Evolutionary conservation across 2,329 filamentous ascomycete genomes (phyloP), one percentile per base, ranked within the genome.

Genomic region (Pestalotiopsis sp.): DNA sequence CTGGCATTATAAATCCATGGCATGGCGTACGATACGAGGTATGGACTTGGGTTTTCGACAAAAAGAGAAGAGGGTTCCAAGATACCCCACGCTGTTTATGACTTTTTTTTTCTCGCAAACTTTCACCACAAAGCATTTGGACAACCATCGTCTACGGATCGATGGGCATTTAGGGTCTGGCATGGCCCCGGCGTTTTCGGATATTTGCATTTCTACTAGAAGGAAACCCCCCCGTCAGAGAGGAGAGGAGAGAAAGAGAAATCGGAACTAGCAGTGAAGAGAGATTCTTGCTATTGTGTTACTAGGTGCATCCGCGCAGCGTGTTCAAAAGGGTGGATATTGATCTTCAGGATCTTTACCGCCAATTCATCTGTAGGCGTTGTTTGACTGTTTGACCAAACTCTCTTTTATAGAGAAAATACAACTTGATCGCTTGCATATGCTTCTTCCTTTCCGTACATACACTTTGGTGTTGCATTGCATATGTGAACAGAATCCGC

Each of bases 21-120:
- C 63, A 57, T 49, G 63, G 63, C 63, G 63, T 66, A 66, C 63
- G 63, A 66, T 14, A 66, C 45, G 63, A 66, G 63, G 39, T 25
- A 56, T 58, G 63, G 63, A 31, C 45, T 66, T 27, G 41, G 63
- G 20, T 64, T 49, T 49, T 49, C 20, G 36, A 64, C n/a, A 64
- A 64, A 64, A 64, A 64, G 61, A 64, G 61, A 64, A 64, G 39
- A 45, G 41, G 61, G 41, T 61, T 61, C 39, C 36, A 25, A 25
- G n/a, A 64, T 64, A 64, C 61, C 61, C 38, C 61, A 64, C 39
- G 61, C 61, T 38, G 38, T 45, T 64, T 49, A 64, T 64, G 61
- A 64, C 41, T 45, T 64, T 31, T 31, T 31, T 31, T 31, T 31
- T 27, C 27, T 49, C 41, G 20, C 61, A 64, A 59, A 59, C 57